Conservation (phyloP, 768 basidiomycete species). For the Pleurotus platypus region DNA sequence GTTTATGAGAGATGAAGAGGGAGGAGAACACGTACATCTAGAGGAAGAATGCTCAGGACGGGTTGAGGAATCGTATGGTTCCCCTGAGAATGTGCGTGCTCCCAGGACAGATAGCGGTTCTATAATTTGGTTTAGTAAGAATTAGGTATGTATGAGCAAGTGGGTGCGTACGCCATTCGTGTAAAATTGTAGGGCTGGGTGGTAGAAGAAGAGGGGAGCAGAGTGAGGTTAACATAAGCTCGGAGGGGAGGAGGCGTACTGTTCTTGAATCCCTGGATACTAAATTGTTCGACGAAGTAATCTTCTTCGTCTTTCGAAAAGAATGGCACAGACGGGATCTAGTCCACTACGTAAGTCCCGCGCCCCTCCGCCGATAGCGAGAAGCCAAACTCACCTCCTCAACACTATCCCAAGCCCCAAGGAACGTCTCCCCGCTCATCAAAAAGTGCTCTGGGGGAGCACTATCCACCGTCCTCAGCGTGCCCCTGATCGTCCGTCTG, state of each 20-base stretch:
- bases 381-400: constrained; percentile 29
- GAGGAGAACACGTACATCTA: constrained; percentile 23
- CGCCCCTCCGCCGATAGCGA: not conserved
- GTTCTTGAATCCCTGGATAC: constrained; percentile 51
- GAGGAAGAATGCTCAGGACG: constrained; percentile 38
- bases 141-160: not conserved
- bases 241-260: constrained; percentile 38
- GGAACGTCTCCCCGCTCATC: constrained; percentile 41
- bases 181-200: constrained; percentile 64
- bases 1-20: not conserved
- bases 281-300: constrained; percentile 65
- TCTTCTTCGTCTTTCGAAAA: constrained; percentile 61
- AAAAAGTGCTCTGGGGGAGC: constrained; percentile 57
- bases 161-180: constrained; percentile 33
- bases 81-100: constrained; percentile 36
- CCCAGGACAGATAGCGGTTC: constrained; percentile 41
- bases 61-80: constrained; percentile 42
- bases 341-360: not conserved
- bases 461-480: constrained; percentile 46
- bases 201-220: not conserved
- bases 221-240: too few relatives aligned
- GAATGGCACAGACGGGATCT: constrained; percentile 64
- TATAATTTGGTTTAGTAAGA: constrained; percentile 12
- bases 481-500: constrained; percentile 53
- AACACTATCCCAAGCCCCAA: constrained; percentile 48